Conservation (phyloP, 2,329 filamentous ascomycete species). For the Diatrype stigma region DNA sequence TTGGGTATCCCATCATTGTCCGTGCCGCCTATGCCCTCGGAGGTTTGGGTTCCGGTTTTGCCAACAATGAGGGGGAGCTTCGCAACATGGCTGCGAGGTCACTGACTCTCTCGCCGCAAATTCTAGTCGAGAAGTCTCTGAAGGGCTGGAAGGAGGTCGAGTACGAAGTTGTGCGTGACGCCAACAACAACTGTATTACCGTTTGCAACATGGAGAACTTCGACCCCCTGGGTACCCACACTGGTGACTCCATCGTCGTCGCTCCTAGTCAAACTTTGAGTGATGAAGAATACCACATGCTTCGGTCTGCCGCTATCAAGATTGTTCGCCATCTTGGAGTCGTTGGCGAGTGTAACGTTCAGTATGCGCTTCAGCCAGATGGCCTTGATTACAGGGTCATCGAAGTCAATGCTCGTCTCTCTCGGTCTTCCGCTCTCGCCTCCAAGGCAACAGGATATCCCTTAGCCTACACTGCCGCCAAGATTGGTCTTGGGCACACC, state of each 20-base stretch:
- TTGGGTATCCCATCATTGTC: conserved; percentile 97
- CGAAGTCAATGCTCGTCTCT: conserved; percentile 97
- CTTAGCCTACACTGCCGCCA: conserved; percentile 93
- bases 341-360: conserved; percentile 97
- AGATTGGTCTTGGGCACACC: conserved; percentile 94
- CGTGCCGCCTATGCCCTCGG: conserved; percentile 95
- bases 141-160: conserved; percentile 99
- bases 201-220: conserved; percentile 99
- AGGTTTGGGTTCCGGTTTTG: conserved; percentile 94
- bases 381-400: conserved; percentile 98
- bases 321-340: conserved; percentile 96
- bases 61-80: conserved; percentile 88
- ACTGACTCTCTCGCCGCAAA: conserved; percentile 89
- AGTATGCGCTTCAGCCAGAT: conserved; percentile 95
- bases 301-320: conserved; percentile 94
- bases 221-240: conserved; percentile 94
- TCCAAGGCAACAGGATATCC: conserved; percentile 98
- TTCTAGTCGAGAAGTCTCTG: conserved; percentile 95
- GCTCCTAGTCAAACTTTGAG: conserved; percentile 94
- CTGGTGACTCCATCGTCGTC: conserved; percentile 97
- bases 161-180: conserved; percentile 96
- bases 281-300: conserved; percentile 99
- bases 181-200: conserved; percentile 97
- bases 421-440: conserved; percentile 91
- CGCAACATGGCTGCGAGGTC: conserved; percentile 90